phyloP scores from a whole-genome alignment of 1,284 basidiomycete genomes.

The Exsudoporus floridanus region DNA sequence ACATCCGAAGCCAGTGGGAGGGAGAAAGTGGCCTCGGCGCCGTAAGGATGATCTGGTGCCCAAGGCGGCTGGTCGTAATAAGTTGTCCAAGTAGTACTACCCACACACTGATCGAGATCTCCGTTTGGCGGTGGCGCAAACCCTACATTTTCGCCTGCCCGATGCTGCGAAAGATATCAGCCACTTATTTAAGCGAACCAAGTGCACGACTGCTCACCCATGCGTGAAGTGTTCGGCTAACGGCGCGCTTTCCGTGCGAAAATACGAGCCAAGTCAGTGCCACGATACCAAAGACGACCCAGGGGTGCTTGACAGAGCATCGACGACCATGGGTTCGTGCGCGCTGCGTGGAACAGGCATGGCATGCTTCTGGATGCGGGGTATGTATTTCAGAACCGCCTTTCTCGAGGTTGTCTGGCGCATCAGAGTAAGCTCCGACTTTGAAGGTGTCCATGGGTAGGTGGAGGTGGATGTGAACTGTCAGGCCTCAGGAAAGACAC shows the following conservation, averaged over 20 bases:
- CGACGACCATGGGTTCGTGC: neutral
- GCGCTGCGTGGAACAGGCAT: neutral
- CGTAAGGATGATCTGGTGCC: constrained; percentile 20
- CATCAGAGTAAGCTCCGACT: constrained; percentile 4
- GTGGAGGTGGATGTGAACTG: neutral
- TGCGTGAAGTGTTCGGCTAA: neutral
- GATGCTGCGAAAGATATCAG: constrained; percentile 7
- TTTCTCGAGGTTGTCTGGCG: constrained; percentile 20
- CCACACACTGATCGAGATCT: constrained; percentile 14
- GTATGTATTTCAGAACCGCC: constrained; percentile 9
- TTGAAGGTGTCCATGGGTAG: constrained; percentile 22
- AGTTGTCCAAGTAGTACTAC: constrained; percentile 26
- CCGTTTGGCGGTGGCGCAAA: neutral
- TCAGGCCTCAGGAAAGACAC: too few relatives aligned
- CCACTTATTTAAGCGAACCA: neutral
- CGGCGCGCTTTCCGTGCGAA: constrained; percentile 6
- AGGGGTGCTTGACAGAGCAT: constrained; percentile 10
- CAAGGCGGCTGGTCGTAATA: constrained; percentile 30
- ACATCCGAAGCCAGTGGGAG: constrained; percentile 39
- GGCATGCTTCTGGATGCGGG: neutral
- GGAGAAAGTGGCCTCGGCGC: constrained; percentile 35
- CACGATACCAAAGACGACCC: constrained; percentile 4
- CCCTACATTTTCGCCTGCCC: neutral
- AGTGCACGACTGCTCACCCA: constrained; percentile 13
- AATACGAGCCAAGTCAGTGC: constrained; percentile 16